A percentile compares a stretch with the other conserved stretches of the same genome.
phyloP scores from a whole-genome alignment of 371 early-diverging fungal genomes.

The Mucor plumbeus region DNA sequence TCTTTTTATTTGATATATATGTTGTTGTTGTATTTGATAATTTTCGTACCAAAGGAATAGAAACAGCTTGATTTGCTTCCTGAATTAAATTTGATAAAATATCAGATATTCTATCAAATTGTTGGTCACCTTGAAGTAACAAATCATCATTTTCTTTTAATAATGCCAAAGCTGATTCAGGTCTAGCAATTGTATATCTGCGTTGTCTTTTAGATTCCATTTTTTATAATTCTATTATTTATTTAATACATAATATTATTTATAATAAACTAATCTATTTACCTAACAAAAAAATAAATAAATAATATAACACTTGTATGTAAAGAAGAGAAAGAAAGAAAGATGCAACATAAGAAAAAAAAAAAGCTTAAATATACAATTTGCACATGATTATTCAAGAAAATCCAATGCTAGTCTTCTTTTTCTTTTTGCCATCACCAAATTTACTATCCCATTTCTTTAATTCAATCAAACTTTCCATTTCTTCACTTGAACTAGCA shows the following conservation, averaged over 20 bases:
- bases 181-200: constrained; percentile 21
- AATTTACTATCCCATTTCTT: constrained; percentile 88
- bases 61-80: constrained; percentile 37
- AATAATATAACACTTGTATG: background rate
- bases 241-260: background rate
- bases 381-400: constrained; percentile 33
- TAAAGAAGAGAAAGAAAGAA: background rate
- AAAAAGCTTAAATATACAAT: background rate
- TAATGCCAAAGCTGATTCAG: constrained; percentile 22
- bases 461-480: constrained; percentile 81
- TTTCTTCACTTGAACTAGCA: constrained; percentile 87
- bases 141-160: constrained; percentile 7
- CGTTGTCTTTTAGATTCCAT: constrained; percentile 15
- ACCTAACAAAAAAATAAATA: background rate
- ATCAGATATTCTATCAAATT: constrained; percentile 35
- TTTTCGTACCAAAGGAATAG: constrained; percentile 22
- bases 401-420: constrained; percentile 44
- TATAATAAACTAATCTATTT: constrained; percentile 3
- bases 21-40: constrained; percentile 1
- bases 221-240: constrained; percentile 1
- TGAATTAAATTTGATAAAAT: constrained; percentile 33
- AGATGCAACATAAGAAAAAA: background rate
- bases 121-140: constrained; percentile 22
- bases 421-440: constrained; percentile 75
- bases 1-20: background rate